These are phyloP conservation scores for Hyphodiscus sp. DNA, from an alignment of 2,329 filamentous ascomycete species.

Conservation along the genomic window DNA sequence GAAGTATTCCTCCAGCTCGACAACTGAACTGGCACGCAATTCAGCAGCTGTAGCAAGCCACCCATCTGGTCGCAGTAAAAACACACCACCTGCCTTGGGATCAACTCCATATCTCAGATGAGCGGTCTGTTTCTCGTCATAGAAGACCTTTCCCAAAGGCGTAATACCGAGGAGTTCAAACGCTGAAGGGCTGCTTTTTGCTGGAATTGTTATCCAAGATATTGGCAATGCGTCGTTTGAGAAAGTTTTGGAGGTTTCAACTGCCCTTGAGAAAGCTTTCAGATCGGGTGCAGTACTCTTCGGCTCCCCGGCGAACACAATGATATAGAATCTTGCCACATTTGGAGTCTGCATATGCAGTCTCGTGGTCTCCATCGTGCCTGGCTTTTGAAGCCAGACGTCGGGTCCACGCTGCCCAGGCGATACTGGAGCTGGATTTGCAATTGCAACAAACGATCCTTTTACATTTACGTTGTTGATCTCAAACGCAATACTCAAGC, in stretches of 20 bases:
- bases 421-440: constrained; percentile 18
- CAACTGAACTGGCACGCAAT: constrained; percentile 31
- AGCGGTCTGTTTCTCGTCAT: constrained; percentile 47
- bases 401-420: constrained; percentile 42
- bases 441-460: constrained; percentile 19
- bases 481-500: constrained; percentile 51
- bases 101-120: constrained; percentile 34
- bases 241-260: constrained; percentile 19
- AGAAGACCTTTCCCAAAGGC: constrained; percentile 46
- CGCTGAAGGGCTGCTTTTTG: constrained; percentile 36
- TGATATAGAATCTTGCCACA: constrained; percentile 35
- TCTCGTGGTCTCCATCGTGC: constrained; percentile 37
- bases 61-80: constrained; percentile 47
- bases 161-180: constrained; percentile 38
- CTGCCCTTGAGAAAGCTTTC: constrained; percentile 11
- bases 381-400: constrained; percentile 38
- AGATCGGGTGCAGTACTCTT: constrained; percentile 18
- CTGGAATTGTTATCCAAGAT: constrained; percentile 41
- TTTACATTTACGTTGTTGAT: constrained; percentile 39
- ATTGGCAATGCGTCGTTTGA: constrained; percentile 37
- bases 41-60: constrained; percentile 40
- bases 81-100: constrained; percentile 35
- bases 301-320: constrained; percentile 36
- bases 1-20: constrained; percentile 46
- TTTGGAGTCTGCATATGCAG: constrained; percentile 41